phyloP scores from a whole-genome alignment of 2,329 filamentous ascomycete genomes.

The Trichoderma gracile region DNA sequence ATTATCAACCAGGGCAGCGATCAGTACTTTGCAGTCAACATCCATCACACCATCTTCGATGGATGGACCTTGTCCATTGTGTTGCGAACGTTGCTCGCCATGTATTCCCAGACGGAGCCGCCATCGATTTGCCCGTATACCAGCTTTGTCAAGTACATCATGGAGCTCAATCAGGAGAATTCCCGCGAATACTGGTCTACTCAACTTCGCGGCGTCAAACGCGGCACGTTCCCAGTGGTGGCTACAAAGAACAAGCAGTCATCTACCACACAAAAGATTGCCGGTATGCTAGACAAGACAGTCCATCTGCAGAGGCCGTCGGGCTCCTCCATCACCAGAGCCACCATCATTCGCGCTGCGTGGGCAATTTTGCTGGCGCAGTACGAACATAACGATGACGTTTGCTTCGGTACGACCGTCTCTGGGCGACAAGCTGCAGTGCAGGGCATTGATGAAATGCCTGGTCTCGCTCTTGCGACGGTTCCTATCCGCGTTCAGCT shows the following conservation, averaged over 20 bases:
- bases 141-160: constrained; percentile 16
- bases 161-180: background rate
- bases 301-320: background rate
- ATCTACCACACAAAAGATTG: background rate
- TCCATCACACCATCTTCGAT: constrained; percentile 19
- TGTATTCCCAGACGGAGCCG: background rate
- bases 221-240: background rate
- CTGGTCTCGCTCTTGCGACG: constrained; percentile 31
- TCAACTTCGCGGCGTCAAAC: constrained; percentile 24
- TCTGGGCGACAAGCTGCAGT: constrained; percentile 31
- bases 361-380: constrained; percentile 34
- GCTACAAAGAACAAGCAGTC: background rate
- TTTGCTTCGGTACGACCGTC: constrained; percentile 31
- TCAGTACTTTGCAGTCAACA: background rate
- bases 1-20: background rate
- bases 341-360: constrained; percentile 5
- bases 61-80: background rate
- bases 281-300: background rate
- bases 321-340: constrained; percentile 13
- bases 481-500: constrained; percentile 26
- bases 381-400: constrained; percentile 36
- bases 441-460: constrained; percentile 27
- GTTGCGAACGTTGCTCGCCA: background rate
- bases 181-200: constrained; percentile 26
- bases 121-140: background rate